Conservation (phyloP, 305 asterid species). For the Petunia hybrid region DNA sequence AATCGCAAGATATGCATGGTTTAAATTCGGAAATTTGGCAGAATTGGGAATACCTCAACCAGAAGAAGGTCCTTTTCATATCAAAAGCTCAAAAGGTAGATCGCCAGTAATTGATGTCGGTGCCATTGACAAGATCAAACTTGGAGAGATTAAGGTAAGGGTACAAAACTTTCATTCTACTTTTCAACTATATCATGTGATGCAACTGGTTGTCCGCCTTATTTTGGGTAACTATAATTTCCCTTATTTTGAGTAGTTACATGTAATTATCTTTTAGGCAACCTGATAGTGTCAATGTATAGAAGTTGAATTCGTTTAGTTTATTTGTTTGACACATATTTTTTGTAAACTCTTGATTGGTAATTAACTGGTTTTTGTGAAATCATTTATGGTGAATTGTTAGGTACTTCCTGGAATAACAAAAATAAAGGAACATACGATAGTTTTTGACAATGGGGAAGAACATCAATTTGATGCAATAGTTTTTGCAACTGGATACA, state of each 20-base stretch:
- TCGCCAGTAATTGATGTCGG: constrained; percentile 35
- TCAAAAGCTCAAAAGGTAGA: constrained; percentile 8
- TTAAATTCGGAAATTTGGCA: constrained; percentile 21
- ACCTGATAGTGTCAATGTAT: not conserved
- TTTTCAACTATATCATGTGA: not conserved
- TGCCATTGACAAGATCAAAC: constrained; percentile 27
- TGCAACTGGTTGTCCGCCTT: no score
- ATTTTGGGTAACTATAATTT: no score
- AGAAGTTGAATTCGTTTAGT: not conserved
- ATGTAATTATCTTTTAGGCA: no score
- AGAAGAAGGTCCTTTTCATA: constrained; percentile 15
- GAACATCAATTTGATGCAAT: constrained; percentile 19
- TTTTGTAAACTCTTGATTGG: not conserved
- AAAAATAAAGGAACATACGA: not conserved
- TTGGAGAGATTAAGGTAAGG: constrained; percentile 32
- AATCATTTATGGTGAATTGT: no score
- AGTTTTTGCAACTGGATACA: constrained; percentile 35
- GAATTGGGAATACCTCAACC: constrained; percentile 20
- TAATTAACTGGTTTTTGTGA: no score
- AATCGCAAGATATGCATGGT: not conserved
- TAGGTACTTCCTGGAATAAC: constrained; percentile 29
- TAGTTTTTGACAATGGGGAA: constrained; percentile 18
- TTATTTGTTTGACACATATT: not conserved
- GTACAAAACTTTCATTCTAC: not conserved
- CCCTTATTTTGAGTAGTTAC: no score